Conservation (phyloP, 768 basidiomycete genomes). For the Pleurotus pulmonarius region DNA sequence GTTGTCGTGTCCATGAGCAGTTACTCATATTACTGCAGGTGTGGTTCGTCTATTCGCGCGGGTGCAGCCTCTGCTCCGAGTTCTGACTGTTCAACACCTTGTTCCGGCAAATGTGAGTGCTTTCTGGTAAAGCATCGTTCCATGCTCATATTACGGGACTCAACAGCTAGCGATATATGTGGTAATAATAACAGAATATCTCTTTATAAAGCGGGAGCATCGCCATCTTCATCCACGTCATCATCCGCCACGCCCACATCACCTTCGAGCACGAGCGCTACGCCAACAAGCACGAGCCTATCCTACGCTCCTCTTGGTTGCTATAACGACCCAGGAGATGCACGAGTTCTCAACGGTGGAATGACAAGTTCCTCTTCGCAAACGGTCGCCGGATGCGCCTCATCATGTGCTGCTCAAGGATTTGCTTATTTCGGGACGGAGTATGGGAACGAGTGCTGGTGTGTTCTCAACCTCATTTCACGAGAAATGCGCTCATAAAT, state of each 20-base stretch:
- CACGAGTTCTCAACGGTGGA: conserved; percentile 4
- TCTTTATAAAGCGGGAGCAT: too few species aligned
- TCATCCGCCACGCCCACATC: neutral
- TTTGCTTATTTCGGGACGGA: conserved; percentile 8
- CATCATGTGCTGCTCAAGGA: neutral
- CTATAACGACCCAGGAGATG: neutral
- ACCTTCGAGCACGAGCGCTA: neutral
- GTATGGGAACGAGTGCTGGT: conserved; percentile 8
- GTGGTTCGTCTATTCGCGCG: too few species aligned
- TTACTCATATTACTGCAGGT: neutral
- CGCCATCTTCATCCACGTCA: neutral
- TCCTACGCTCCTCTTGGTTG: conserved; percentile 1
- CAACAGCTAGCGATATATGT: too few species aligned
- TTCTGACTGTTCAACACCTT: too few species aligned
- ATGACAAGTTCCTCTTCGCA: conserved; percentile 5
- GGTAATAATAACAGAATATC: too few species aligned
- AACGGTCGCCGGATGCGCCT: neutral
- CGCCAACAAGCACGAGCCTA: neutral
- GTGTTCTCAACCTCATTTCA: neutral
- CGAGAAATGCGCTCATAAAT: neutral
- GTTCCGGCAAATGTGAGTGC: too few species aligned
- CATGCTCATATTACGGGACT: too few species aligned
- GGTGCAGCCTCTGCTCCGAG: too few species aligned
- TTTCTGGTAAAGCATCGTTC: too few species aligned
- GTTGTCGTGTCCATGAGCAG: neutral